Percentiles rank a stretch among this genome's conserved stretches.
Evolutionary conservation across 2,329 filamentous ascomycete genomes (phyloP).

Genomic region (Epichloe gansuensis): DNA sequence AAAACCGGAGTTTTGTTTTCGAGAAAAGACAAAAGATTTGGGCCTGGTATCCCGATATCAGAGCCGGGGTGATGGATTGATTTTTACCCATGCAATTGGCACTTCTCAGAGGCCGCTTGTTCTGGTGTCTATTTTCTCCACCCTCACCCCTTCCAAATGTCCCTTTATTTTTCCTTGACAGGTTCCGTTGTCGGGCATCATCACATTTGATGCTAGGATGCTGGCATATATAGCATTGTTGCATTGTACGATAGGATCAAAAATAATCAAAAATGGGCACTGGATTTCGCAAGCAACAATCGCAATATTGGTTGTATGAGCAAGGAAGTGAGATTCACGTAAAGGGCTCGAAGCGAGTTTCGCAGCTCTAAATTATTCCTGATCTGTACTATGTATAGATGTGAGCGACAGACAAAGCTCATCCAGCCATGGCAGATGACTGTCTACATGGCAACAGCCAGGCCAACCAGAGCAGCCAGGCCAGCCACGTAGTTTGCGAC

Average conservation of each 20-base stretch:
- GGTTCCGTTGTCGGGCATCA: background rate
- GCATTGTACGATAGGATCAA: slow-evolving; percentile 8
- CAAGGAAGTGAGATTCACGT: background rate
- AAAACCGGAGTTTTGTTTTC: background rate
- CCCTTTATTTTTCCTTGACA: slow-evolving; percentile 4
- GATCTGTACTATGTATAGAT: background rate
- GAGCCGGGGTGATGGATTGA: background rate
- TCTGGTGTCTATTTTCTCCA: background rate
- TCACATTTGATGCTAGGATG: slow-evolving; percentile 10
- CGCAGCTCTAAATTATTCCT: background rate
- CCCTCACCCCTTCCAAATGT: background rate
- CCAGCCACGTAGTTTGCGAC: slow-evolving; percentile 10
- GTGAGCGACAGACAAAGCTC: background rate
- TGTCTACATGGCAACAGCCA: slow-evolving; percentile 8
- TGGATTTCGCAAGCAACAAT: background rate
- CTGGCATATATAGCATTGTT: slow-evolving; percentile 9
- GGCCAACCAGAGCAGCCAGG: slow-evolving; percentile 11
- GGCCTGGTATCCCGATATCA: background rate
- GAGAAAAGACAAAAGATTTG: background rate
- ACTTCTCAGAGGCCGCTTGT: background rate
- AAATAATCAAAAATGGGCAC: background rate
- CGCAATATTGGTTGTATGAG: background rate
- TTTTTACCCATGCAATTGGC: background rate
- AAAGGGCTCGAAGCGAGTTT: background rate
- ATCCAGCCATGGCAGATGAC: too few species aligned